Evolutionary conservation across 192 early-diverging fungal genomes (phyloP), one percentile per base, ranked within the genome.

Genomic region (Gonapodya prolifera): DNA sequence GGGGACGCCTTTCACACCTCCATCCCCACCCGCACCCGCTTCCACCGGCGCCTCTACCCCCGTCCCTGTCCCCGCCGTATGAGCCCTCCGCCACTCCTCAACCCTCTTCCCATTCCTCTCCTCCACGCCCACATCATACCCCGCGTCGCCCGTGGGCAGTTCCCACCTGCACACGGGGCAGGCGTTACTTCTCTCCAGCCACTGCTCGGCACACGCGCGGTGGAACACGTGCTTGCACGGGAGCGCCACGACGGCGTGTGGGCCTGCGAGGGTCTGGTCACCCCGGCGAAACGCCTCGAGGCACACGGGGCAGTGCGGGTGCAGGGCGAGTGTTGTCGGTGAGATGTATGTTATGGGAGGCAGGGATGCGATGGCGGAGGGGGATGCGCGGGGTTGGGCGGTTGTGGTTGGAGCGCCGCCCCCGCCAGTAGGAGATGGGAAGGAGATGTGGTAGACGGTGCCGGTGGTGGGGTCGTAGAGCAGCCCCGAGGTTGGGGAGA

Each of bases 221-320:
- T 73, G 71, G 71, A 73, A 73, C 18, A 73, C 8, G 31, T 73
- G 71, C 28, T 32, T 73, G 71, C 71, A 73, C 71, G 71, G 71
- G 2, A 73, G 18, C 8, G 28, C 28, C 71, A 73, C 71, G 8
- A 73, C 71, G 23, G 45, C 8, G 45, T 61, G 45, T 61, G 8
- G 8, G 8, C 45, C 45, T 23, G 45, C 8, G 23, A 61, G 45
- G 23, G 45, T 16, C 23, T 61, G 45, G 23, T 61, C 45, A 61
- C 45, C 45, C 45, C 45, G 45, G 8, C 45, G 45, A 23, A 61
- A 61, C 45, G 45, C 8, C 8, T 61, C 45, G 45, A 61, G 45
- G 45, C 45, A 61, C 23, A 61, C 23, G 8, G 45, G 45, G 45
- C 45, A 61, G 45, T 61, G 45, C 8, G 45, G 45, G 8, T 61